Conservation (phyloP, 352 stramenopile genomes). For the Salisapilia sapeloensis region DNA sequence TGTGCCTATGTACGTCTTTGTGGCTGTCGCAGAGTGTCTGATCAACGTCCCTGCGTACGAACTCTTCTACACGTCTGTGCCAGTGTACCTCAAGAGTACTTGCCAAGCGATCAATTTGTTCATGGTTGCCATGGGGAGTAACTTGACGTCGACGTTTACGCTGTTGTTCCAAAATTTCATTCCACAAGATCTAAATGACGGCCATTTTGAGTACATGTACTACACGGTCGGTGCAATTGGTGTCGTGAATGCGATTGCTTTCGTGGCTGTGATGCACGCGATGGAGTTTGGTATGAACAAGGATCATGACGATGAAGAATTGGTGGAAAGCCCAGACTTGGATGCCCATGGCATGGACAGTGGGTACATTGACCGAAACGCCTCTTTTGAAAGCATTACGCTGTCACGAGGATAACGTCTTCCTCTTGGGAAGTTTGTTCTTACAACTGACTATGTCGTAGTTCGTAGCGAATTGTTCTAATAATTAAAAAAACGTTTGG, state of each 20-base stretch:
- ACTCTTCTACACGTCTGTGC: slow-evolving; percentile 78
- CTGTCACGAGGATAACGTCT: slow-evolving; percentile 12
- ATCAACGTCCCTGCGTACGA: slow-evolving; percentile 83
- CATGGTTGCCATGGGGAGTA: slow-evolving; percentile 78
- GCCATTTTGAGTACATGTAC: slow-evolving; percentile 84
- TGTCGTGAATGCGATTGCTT: slow-evolving; percentile 52
- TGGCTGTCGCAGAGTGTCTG: slow-evolving; percentile 69
- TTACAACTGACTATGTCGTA: no score
- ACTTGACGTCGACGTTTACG: slow-evolving; percentile 79
- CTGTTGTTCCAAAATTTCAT: slow-evolving; percentile 69
- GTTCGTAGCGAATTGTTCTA: no score
- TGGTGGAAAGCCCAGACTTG: slow-evolving; percentile 23
- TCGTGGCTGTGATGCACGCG: slow-evolving; percentile 67
- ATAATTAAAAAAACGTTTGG: no score
- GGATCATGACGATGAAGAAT: slow-evolving; percentile 48
- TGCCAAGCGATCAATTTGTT: slow-evolving; percentile 80
- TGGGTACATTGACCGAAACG: slow-evolving; percentile 43
- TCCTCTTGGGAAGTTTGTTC: no score
- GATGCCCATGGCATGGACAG: slow-evolving; percentile 49
- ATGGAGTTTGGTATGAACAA: slow-evolving; percentile 80
- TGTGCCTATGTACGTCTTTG: slow-evolving; percentile 67
- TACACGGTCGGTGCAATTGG: slow-evolving; percentile 60
- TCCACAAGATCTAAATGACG: slow-evolving; percentile 51
- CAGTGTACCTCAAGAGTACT: slow-evolving; percentile 76
- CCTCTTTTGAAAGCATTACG: slow-evolving; percentile 66